Evolutionary conservation across 2,329 filamentous ascomycete species (phyloP).

Genomic region (Arthrobotrys entomopaga): DNA sequence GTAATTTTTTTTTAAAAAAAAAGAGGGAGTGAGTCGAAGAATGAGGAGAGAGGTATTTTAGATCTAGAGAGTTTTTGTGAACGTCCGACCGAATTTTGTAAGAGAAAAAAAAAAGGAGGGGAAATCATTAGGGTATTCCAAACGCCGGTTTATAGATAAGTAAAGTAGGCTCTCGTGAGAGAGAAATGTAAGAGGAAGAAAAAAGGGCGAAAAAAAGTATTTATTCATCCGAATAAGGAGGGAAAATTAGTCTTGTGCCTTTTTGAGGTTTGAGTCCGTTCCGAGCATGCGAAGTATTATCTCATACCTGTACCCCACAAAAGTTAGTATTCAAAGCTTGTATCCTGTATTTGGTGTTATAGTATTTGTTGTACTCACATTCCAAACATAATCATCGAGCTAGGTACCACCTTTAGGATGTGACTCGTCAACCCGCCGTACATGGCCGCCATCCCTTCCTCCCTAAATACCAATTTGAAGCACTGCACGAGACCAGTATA

Average conservation of each 20-base stretch:
- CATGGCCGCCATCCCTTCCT: slow-evolving; percentile 84
- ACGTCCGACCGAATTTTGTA: slow-evolving; percentile 7
- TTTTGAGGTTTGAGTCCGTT: slow-evolving; percentile 44
- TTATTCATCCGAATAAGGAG: not conserved
- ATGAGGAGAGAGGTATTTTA: slow-evolving; percentile 51
- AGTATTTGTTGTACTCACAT: slow-evolving; percentile 68
- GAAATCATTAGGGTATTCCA: slow-evolving; percentile 39
- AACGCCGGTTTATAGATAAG: slow-evolving; percentile 39
- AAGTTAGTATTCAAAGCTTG: not conserved
- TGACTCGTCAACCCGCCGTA: slow-evolving; percentile 94
- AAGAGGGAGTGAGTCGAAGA: slow-evolving; percentile 38
- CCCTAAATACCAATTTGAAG: slow-evolving; percentile 85
- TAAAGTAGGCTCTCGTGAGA: not conserved
- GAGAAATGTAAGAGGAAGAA: slow-evolving; percentile 7
- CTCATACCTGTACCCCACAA: slow-evolving; percentile 30
- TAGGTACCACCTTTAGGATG: slow-evolving; percentile 86
- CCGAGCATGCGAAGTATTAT: slow-evolving; percentile 53
- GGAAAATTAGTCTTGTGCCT: slow-evolving; percentile 14
- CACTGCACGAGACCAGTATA: slow-evolving; percentile 90
- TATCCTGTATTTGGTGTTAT: not conserved
- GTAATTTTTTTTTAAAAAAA: not conserved
- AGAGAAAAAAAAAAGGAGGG: slow-evolving; percentile 9
- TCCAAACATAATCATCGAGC: slow-evolving; percentile 95
- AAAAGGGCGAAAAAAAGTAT: slow-evolving; percentile 2
- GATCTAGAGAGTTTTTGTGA: not conserved